Evolutionary conservation across 2,329 filamentous ascomycete genomes (phyloP), one percentile per base, ranked within the genome.

Genomic region (Phoma sp.): DNA sequence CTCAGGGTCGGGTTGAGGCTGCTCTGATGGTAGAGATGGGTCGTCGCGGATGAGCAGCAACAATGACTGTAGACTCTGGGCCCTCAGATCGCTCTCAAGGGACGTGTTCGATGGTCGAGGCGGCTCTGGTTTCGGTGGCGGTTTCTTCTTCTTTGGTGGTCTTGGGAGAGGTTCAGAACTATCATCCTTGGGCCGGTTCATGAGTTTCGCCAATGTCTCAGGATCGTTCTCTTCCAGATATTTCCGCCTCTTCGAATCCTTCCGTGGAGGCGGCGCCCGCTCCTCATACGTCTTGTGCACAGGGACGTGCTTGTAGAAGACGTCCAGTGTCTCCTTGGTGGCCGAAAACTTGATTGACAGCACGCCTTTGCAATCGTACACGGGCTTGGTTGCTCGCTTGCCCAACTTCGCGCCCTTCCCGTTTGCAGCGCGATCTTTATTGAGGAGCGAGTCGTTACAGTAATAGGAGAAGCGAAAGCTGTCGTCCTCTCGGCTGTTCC

Each of bases 401-500:
- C 73, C 73, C 47, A 70, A 55, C 55, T 74, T 74, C 4, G 70
- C 67, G 23, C 72, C 72, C 48, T 76, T 76, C 29, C 74, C 73
- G 54, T 81, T 80, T 7, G 78, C 78, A 39, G 77, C 77, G 41
- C 78, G 72, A 61, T 80, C 78, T 60, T 80, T 81, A 64, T 81
- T 81, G 64, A 80, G 75, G 65, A 80, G 70, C 61, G 76, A 79
- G 68, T 81, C 78, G 62, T 80, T 79, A 66, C 78, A 81, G 58
- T 79, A 79, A 67, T 79, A 80, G 27, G 76, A 78, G 67, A 78
- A 80, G 57, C 78, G 73, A 58, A 74, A 76, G 61, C 72, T 74
- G 43, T 79, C 77, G 54, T 79, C 76, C 54, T 78, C 77, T 33
- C 79, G 67, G 58, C 77, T 78, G 42, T 74, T 74, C 78, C 78